Evolutionary conservation across 371 early-diverging fungal genomes (phyloP), one percentile per base, ranked within the genome.

Genomic region (Mortierella sp.): DNA sequence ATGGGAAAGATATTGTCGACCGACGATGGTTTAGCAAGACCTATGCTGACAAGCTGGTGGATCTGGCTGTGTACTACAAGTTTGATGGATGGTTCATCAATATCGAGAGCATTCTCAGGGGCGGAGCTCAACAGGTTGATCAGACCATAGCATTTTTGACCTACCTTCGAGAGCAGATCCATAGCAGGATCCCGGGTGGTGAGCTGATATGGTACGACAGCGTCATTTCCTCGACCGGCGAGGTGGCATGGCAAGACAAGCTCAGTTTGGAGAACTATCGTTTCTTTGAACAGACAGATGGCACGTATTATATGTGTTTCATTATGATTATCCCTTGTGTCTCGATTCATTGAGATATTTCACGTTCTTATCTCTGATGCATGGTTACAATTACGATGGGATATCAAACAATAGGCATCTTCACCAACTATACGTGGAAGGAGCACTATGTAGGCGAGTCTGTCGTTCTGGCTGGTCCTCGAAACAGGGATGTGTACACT

Each of bases 21-120:
- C 66, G 76, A 15, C 59, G 55, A 12, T 66, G 61, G 51, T 81
- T 83, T 44, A 64, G 68, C 34, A 67, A 67, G 4, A 42, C 59
- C 30, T 89, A 78, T 73, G 87, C 89, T 0, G 85, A 90, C 61
- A 87, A 83, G 43, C 57, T 90, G 47, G 89, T 90, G 4, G 83
- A 81, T 6, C 50, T 91, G 43, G 89, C 91, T 0, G 71, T 80
- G 19, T 82, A 85, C 59, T 91, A 87, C 64, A 72, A 79, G 21
- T 91, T 91, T 79, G 90, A 89, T 62, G 90, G 91, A 2, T 91
- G 88, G 87, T 80, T 91, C 50, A 76, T 91, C 42, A 89, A 90
- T 50, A 84, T 91, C 47, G 91, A 90, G 79, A 72, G 80, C 19
- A 78, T 73, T 15, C 80, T 91, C 24, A 53, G 69, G 1, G 81